Evolutionary conservation across 441 rosid species (phyloP), one percentile per base, ranked within the genome.

Genomic region (Sinapis alba): DNA sequence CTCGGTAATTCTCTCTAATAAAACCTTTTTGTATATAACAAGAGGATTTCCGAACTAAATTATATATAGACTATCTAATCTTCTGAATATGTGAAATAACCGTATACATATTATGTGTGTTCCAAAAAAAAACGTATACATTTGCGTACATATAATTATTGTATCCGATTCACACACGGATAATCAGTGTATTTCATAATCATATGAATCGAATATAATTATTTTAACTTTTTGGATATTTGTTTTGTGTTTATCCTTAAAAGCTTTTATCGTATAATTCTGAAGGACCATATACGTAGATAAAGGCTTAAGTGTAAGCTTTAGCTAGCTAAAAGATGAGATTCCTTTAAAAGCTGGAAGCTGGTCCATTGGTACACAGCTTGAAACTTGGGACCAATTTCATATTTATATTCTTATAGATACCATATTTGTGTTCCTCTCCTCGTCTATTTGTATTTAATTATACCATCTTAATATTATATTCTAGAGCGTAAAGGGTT

Each of bases 351-450:
- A 71, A 65, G 76, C 80, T 77, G 65, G 66, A 76, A 57, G 66
- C 54, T 77, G 72, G 80, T 77, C 80, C 76, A 65, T 71, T 59
- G 68, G 66, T 59, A 77, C 58, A 71, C 72, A 65, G 80, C 80
- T 77, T 71, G 68, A 65, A 32, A 58, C 63, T 47, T 77, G 76
- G 80, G 80, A 77, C 80, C 80, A 77, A 50, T 50, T 64, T 77
- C 72, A 32, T 77, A 45, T 70, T 47, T 77, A 58, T 71, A 77
- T 71, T 65, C 64, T 47, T 30, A 43, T 43, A 43, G 16, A 70
- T 54, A 53, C 65, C 24, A 47, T 36, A 15, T 20, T 26, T 21
- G 51, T 26, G 9, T 19, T 41, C 34, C 34, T 65, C 2, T 62
- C 23, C 45, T 43, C 27, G 30, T 30, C 60, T 66, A 43, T 45